Percentiles rank a stretch among this genome's conserved stretches.
These are phyloP conservation scores for Saccharomyces hybrid DNA, from an alignment of 1,139 yeast species.

Conservation along the genomic window DNA sequence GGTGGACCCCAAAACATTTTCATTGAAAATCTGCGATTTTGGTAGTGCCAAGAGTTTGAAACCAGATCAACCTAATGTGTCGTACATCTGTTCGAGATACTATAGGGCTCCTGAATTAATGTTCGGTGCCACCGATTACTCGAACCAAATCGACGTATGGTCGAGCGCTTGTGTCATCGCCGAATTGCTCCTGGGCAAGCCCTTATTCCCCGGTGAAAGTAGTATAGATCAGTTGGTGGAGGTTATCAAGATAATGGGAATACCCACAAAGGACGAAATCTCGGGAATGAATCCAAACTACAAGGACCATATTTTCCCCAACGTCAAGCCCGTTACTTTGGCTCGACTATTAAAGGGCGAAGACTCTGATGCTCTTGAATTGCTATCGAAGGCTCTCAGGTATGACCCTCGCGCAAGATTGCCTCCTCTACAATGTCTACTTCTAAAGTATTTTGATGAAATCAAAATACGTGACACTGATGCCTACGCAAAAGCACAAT, in stretches of 20 bases:
- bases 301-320: conserved; percentile 95
- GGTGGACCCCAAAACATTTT: conserved; percentile 76
- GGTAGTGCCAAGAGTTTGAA: conserved; percentile 93
- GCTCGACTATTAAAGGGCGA: conserved; percentile 64
- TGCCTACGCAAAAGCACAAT: conserved; percentile 14
- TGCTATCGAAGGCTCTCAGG: conserved; percentile 26
- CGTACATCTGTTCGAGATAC: conserved; percentile 92
- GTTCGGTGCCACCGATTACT: conserved; percentile 84
- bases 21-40: conserved; percentile 87
- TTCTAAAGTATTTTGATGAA: conserved; percentile 29
- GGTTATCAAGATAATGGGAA: conserved; percentile 89
- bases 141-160: conserved; percentile 96
- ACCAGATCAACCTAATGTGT: conserved; percentile 87
- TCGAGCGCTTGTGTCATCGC: conserved; percentile 98
- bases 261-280: conserved; percentile 90
- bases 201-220: conserved; percentile 93
- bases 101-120: conserved; percentile 92
- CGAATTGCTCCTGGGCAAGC: conserved; percentile 88
- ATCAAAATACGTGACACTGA: conserved; percentile 20
- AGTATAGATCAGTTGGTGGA: conserved; percentile 97
- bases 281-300: conserved; percentile 94
- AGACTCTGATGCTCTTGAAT: conserved; percentile 28
- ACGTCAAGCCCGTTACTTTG: conserved; percentile 88
- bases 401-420: conserved; percentile 31
- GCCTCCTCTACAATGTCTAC: conserved; percentile 28